A percentile compares a stretch with the other conserved stretches of the same genome.
Evolutionary conservation across 305 asterid genomes (phyloP).

Genomic region (Caryopteris hybrid): DNA sequence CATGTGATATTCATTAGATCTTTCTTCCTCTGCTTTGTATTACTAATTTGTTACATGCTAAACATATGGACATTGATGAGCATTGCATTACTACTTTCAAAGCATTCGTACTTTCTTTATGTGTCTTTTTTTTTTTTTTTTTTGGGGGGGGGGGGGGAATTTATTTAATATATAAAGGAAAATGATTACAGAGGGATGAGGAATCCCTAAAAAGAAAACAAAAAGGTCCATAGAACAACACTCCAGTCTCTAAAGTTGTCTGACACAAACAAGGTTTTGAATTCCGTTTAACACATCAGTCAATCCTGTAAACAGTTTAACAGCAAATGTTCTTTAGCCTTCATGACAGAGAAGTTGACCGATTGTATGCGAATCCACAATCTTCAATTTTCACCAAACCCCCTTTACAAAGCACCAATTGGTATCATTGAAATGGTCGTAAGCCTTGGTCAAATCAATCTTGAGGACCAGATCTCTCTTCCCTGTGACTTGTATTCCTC

Average conservation of each 20-base stretch:
- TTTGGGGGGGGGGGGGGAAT: not conserved
- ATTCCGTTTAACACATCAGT: not conserved
- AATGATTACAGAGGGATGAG: not conserved
- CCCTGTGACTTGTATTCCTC: not conserved
- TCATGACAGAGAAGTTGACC: not conserved
- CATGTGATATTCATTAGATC: not conserved
- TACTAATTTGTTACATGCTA: not conserved
- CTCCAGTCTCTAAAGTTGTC: not conserved
- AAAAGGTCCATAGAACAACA: no score
- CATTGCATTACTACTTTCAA: constrained; percentile 1
- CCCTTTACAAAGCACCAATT: not conserved
- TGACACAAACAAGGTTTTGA: not conserved
- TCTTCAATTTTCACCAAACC: not conserved
- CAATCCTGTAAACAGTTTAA: no score
- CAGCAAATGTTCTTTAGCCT: no score
- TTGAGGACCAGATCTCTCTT: not conserved
- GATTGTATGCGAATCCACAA: not conserved
- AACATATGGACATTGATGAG: constrained; percentile 1
- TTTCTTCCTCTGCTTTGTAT: constrained; percentile 7
- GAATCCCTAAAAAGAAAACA: not conserved
- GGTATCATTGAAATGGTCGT: not conserved
- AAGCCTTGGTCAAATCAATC: not conserved
- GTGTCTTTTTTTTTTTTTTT: no score
- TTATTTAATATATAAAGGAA: not conserved
- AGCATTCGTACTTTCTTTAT: not conserved